Evolutionary conservation across 441 rosid species (phyloP), one percentile per base, ranked within the genome.

Genomic region (Omphalea diandra): DNA sequence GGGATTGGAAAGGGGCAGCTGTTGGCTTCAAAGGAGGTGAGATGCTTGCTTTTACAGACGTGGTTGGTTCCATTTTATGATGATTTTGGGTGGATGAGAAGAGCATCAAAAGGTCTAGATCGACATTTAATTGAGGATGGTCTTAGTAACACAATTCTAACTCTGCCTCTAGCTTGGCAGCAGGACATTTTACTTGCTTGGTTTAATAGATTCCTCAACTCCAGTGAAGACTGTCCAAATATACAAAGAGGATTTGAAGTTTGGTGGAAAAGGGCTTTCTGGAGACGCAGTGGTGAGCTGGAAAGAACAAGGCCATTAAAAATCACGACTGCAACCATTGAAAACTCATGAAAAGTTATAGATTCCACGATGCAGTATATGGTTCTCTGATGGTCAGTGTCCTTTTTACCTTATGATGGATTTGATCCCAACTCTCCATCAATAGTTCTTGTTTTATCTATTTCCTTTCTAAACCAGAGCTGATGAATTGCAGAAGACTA

Each of bases 241-340:
- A 88, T 95, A 49, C 97, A 90, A 76, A 83, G 91, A 80, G 99
- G 96, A 20, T 95, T 95, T 38, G 98, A 95, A 69, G 89, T 93
- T 64, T 93, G 99, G 99, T 93, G 98, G 99, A 85, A 95, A 80
- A 80, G 99, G 73, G 94, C 98, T 2, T 95, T 95, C 68, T 87
- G 92, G 92, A 81, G 84, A 79, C 83, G 59, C 56, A 83, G 36
- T 69, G 90, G 81, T 32, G 90, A 86, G 73, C 88, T 77, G 49
- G 88, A 82, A 77, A 85, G 73, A 47, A 80, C 84, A 24, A 75
- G 81, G 68, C 83, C 83, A 44, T 70, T 94, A 52, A 85, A 87
- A 77, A 66, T 91, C 63, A 73, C 83, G 7, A 74, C 88, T 35
- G 84, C 81, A 60, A 60, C 84, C 62, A 67, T 74, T 59, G 91